phyloP scores from a whole-genome alignment of 495 filamentous ascomycete species.

The Amorphotheca resinae region DNA sequence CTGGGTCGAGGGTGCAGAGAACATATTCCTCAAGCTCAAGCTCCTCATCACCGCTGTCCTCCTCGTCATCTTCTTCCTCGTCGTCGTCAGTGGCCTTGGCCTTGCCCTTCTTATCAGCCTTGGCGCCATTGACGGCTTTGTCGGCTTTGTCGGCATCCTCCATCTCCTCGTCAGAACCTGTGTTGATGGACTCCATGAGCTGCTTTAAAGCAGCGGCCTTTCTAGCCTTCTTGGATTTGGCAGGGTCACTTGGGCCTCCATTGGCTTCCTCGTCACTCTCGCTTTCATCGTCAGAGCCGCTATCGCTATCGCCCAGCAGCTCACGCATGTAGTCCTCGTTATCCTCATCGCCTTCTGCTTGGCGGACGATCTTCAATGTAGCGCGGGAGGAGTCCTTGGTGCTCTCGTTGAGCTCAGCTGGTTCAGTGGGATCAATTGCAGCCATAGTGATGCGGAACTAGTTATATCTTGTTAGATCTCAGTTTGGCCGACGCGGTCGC shows the following conservation, averaged over 20 bases:
- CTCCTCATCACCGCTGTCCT: constrained; percentile 51
- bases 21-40: constrained; percentile 74
- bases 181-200: constrained; percentile 51
- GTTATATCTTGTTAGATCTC: constrained; percentile 46
- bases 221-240: constrained; percentile 73
- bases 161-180: constrained; percentile 46
- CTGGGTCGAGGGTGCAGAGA: constrained; percentile 84
- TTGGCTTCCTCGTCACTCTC: constrained; percentile 49
- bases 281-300: constrained; percentile 33
- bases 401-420: constrained; percentile 49
- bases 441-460: constrained; percentile 98
- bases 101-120: constrained; percentile 62
- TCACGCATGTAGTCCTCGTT: constrained; percentile 41
- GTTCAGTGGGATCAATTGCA: constrained; percentile 80
- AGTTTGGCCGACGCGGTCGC: too few relatives aligned
- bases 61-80: constrained; percentile 43
- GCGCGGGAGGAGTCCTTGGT: constrained; percentile 40
- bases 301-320: constrained; percentile 36
- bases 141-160: constrained; percentile 44
- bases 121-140: constrained; percentile 31
- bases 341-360: constrained; percentile 39
- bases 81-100: constrained; percentile 56
- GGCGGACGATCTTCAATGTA: constrained; percentile 81
- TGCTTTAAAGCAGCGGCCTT: constrained; percentile 59
- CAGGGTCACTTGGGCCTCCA: constrained; percentile 78